Evolutionary conservation across 2,329 filamentous ascomycete genomes (phyloP), one percentile per base, ranked within the genome.

Genomic region (Paracorniculantispora psalliotae): DNA sequence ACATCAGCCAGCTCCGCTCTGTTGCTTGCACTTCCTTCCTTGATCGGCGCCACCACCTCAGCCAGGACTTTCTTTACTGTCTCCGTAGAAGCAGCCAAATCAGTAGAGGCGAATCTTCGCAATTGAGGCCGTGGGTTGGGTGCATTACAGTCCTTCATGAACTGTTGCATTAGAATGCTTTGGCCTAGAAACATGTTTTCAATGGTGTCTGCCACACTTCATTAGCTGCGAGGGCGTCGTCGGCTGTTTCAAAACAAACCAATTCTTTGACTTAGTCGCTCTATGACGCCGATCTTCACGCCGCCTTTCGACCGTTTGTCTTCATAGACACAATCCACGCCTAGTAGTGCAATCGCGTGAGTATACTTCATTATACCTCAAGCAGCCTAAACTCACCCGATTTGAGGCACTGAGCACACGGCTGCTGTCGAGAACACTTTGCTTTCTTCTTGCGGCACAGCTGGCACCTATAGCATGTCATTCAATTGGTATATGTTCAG

Each of bases 361-460:
- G 35, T 21, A 15, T 30, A 19, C 8, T 23, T 10, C 23, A 30
- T 6, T 13, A 10, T 15, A 21, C 4, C 5, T n/a, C 10, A n/a
- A n/a, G n/a, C n/a, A n/a, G n/a, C 19, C 9, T 19, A 13, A 68
- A 66, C 69, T 60, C 70, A 71, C 37, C 68, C 64, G 37, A 61
- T 44, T 61, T 62, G 3, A 69, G 62, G 53, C 76, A 78, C 52
- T 76, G 72, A 0, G 74, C 72, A 60, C 77, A 79, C 8, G 77
- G 76, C 50, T 75, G 72, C 28, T 69, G 65, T 23, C 75, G 67
- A 26, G 74, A 73, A 64, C 77, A 79, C 46, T 74, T 75, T 17
- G 76, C 72, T 53, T 79, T 78, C 63, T 75, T 77, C 54, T 71
- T 75, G 4, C 76, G 73, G 63, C 77, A 79, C 0, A 73, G 69